Conservation (phyloP, 257 asterid genomes). For the Buddleja alternifolia region DNA sequence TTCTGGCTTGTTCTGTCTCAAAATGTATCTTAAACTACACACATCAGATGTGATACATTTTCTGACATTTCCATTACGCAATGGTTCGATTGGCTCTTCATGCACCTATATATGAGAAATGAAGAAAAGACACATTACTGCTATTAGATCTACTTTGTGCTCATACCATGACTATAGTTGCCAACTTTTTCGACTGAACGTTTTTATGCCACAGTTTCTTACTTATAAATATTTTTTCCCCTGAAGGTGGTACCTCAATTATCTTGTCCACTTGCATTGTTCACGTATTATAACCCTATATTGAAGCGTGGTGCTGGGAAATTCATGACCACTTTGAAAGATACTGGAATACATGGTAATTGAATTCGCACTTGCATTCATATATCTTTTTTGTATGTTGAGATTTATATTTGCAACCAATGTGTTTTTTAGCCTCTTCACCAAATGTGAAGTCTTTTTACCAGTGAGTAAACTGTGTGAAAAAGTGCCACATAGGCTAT, state of each 20-base stretch:
- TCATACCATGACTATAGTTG: slow-evolving; percentile 10
- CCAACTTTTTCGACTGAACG: neutral
- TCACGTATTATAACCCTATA: slow-evolving; percentile 90
- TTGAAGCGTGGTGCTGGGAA: slow-evolving; percentile 80
- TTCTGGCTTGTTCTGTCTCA: slow-evolving; percentile 1
- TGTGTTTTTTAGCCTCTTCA: neutral
- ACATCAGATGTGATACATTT: neutral
- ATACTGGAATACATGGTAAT: slow-evolving; percentile 80
- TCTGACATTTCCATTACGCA: slow-evolving; percentile 1
- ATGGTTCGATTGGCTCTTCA: neutral
- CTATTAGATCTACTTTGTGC: neutral
- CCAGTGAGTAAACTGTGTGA: neutral
- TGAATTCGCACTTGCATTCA: neutral
- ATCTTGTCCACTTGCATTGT: slow-evolving; percentile 82
- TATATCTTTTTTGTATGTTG: neutral
- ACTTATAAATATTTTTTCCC: slow-evolving; percentile 11
- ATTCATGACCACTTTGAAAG: slow-evolving; percentile 77
- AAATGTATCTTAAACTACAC: neutral
- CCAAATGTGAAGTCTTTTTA: neutral
- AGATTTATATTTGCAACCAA: neutral
- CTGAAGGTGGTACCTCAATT: slow-evolving; percentile 72
- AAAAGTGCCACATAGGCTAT: neutral
- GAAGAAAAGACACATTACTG: neutral
- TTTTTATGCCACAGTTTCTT: slow-evolving; percentile 14
- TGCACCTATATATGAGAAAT: neutral